Evolutionary conservation across 169 alveolate species (phyloP).

Genomic region (Plasmodium fragile): DNA sequence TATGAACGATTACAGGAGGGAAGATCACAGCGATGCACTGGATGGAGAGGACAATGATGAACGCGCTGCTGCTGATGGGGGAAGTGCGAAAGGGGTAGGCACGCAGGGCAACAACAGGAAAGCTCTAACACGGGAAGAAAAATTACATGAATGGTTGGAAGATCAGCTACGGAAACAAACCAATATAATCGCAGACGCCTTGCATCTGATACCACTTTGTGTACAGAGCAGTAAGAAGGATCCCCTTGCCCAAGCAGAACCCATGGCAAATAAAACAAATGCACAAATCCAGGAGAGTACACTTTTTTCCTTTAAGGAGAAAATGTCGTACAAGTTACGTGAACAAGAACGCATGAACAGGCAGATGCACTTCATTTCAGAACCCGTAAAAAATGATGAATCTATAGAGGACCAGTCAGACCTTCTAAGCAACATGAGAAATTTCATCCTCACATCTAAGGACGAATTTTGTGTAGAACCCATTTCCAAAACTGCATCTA

Average conservation of each 20-base stretch:
- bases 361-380: background rate
- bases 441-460: background rate
- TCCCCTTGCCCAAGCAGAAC: background rate
- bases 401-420: background rate
- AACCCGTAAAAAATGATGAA: background rate
- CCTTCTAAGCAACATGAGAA: background rate
- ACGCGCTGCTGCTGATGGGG: background rate
- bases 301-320: constrained; percentile 29
- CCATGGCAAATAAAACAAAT: background rate
- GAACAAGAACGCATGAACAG: background rate
- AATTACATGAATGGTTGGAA: constrained; percentile 66
- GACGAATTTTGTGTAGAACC: background rate
- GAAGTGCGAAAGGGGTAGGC: background rate
- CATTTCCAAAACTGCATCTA: background rate
- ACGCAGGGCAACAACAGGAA: background rate
- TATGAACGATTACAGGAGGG: background rate
- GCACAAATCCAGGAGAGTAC: background rate
- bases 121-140: constrained; percentile 54
- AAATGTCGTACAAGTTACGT: constrained; percentile 13
- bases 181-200: constrained; percentile 35
- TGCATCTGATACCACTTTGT: constrained; percentile 24
- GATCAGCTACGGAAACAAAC: constrained; percentile 31
- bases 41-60: background rate
- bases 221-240: background rate
- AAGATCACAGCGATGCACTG: background rate